A percentile compares a stretch with the other conserved stretches of the same genome.
Evolutionary conservation across 2,329 filamentous ascomycete species (phyloP).

Genomic region (Alternaria brassicicola): DNA sequence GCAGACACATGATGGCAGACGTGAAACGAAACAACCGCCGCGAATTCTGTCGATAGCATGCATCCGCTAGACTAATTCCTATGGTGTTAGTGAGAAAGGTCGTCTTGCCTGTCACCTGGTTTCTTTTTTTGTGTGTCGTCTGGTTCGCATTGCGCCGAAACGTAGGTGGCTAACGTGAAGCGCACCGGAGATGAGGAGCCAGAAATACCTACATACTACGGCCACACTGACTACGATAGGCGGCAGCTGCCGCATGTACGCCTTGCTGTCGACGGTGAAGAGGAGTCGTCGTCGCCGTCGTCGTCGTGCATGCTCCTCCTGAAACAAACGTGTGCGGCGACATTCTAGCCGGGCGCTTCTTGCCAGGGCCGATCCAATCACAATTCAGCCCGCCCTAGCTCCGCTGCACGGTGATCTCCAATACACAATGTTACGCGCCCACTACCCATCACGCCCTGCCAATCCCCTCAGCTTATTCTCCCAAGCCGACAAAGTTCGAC

Average conservation of each 20-base stretch:
- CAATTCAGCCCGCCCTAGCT: conserved; percentile 14
- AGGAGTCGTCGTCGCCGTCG: conserved; percentile 19
- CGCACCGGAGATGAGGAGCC: conserved; percentile 4
- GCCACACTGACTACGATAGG: conserved; percentile 15
- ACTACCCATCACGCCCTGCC: conserved; percentile 29
- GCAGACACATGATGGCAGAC: neutral
- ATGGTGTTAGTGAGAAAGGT: neutral
- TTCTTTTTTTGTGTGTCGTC: neutral
- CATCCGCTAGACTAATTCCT: neutral
- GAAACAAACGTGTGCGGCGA: conserved; percentile 35
- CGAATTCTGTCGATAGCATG: neutral
- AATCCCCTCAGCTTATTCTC: conserved; percentile 34
- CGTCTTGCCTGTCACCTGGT: neutral
- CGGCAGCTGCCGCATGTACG: conserved; percentile 20
- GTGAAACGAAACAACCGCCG: neutral
- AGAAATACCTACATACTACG: conserved; percentile 9
- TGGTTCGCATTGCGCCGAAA: neutral
- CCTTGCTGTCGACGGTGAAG: conserved; percentile 11
- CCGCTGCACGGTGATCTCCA: conserved; percentile 40
- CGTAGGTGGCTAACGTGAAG: neutral
- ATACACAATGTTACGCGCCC: conserved; percentile 44
- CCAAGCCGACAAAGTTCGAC: conserved; percentile 36
- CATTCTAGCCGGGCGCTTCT: conserved; percentile 36
- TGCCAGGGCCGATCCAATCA: conserved; percentile 35
- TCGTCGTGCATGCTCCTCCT: conserved; percentile 21